phyloP scores from a whole-genome alignment of 2,329 filamentous ascomycete genomes.

The Cyclaneusma minus region DNA sequence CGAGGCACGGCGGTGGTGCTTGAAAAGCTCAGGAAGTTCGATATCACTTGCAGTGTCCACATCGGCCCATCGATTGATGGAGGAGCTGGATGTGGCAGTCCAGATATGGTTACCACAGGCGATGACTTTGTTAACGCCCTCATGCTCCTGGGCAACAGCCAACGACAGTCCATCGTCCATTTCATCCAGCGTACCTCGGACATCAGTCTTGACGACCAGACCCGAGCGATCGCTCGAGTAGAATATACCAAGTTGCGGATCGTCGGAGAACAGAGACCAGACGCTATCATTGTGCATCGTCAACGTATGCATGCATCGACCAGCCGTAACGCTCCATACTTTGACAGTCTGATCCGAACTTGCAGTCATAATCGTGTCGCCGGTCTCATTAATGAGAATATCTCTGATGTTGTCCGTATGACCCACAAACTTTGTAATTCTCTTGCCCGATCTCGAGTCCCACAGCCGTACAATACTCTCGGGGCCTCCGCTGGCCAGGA shows the following conservation, averaged over 20 bases:
- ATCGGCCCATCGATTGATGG: conserved; percentile 62
- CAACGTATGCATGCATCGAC: conserved; percentile 91
- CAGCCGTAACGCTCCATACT: conserved; percentile 90
- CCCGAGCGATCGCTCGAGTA: conserved; percentile 91
- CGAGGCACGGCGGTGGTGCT: conserved; percentile 31
- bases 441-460: conserved; percentile 77
- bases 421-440: conserved; percentile 90
- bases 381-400: conserved; percentile 76
- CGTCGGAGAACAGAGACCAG: conserved; percentile 85
- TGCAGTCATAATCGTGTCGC: conserved; percentile 83
- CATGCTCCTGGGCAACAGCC: conserved; percentile 84
- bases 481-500: conserved; percentile 84
- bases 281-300: conserved; percentile 99
- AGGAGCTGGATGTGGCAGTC: conserved; percentile 59
- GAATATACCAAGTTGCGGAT: conserved; percentile 74
- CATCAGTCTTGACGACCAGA: conserved; percentile 90
- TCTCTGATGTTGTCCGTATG: conserved; percentile 91
- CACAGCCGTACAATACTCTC: conserved; percentile 87
- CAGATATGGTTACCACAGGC: conserved; percentile 40
- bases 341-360: conserved; percentile 96
- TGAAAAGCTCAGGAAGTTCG: conserved; percentile 41
- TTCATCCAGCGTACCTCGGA: conserved; percentile 54
- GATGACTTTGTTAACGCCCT: conserved; percentile 56
- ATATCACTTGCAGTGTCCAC: conserved; percentile 65
- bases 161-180: conserved; percentile 80